phyloP scores from a whole-genome alignment of 164 flowering plant species.

The Liriodendron chinense region DNA sequence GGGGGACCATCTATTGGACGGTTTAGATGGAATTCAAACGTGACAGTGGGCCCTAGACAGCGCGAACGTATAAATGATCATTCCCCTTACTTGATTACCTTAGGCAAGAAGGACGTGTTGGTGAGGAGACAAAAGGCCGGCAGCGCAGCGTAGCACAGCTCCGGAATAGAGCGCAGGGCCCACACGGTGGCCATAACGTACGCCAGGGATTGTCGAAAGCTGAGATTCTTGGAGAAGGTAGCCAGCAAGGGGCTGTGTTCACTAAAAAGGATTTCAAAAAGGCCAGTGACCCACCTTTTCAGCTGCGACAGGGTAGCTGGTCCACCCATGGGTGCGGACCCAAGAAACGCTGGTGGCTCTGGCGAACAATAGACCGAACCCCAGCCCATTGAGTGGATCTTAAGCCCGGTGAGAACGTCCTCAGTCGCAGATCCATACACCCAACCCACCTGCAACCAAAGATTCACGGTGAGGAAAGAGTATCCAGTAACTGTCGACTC shows the following conservation, averaged over 20 bases:
- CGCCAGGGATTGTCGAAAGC: constrained; percentile 39
- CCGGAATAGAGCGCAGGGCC: constrained; percentile 43
- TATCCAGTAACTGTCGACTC: not conserved
- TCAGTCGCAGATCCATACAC: constrained; percentile 52
- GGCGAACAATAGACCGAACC: constrained; percentile 22
- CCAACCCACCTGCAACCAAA: constrained; percentile 48
- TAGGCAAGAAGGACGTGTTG: constrained; percentile 49
- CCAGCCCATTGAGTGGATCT: constrained; percentile 56
- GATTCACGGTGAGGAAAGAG: not conserved
- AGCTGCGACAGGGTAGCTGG: constrained; percentile 38
- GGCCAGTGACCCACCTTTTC: constrained; percentile 64
- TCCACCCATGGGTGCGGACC: constrained; percentile 44
- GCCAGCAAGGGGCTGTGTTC: constrained; percentile 33
- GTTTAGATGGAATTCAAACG: not conserved
- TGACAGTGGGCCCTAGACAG: not conserved
- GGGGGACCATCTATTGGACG: not conserved
- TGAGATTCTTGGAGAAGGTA: constrained; percentile 27
- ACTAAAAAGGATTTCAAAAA: constrained; percentile 43
- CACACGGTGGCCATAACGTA: constrained; percentile 27
- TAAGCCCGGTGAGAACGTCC: constrained; percentile 52
- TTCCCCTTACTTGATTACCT: constrained; percentile 21
- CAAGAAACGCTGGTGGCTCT: constrained; percentile 47
- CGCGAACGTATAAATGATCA: not conserved
- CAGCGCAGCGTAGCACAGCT: constrained; percentile 41
- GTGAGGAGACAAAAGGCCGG: constrained; percentile 58